A percentile compares a stretch with the other conserved stretches of the same genome.
phyloP scores from a whole-genome alignment of 768 basidiomycete species.

The Podaxis sp. region DNA sequence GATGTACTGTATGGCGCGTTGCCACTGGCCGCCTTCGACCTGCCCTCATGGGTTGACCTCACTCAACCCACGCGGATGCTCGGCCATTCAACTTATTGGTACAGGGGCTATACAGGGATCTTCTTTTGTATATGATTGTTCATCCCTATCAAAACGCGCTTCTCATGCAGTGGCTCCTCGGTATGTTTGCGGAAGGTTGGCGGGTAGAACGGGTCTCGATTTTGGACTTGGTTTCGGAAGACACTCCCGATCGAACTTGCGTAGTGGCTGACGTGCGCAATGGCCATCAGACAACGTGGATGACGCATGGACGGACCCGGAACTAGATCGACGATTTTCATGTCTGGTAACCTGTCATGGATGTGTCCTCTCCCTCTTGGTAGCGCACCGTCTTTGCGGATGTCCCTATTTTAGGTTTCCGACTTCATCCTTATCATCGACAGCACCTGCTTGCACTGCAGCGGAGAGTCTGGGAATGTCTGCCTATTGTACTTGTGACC shows the following conservation, averaged over 20 bases:
- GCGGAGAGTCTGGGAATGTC: not conserved
- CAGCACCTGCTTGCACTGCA: not conserved
- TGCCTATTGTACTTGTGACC: not conserved
- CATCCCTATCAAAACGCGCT: slow-evolving; percentile 5
- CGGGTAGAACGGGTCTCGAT: not conserved
- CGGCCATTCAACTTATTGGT: not conserved
- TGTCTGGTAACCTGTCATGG: not conserved
- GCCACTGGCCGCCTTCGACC: slow-evolving; percentile 5
- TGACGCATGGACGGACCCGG: slow-evolving; percentile 3
- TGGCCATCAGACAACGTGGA: slow-evolving; percentile 10
- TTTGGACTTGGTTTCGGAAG: not conserved
- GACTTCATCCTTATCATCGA: not conserved
- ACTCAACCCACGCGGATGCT: slow-evolving; percentile 5
- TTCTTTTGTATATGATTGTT: not conserved
- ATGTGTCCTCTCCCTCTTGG: not conserved
- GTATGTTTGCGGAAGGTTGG: not conserved
- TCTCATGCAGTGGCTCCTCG: not conserved
- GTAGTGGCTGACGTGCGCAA: not conserved
- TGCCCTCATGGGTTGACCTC: slow-evolving; percentile 6
- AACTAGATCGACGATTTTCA: not conserved
- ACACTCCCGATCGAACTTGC: slow-evolving; percentile 4
- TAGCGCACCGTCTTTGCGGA: not conserved
- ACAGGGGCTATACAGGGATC: not conserved
- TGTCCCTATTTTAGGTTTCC: not conserved
- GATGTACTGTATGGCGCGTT: slow-evolving; percentile 6